A percentile compares a stretch with the other conserved stretches of the same genome.
Evolutionary conservation across 768 basidiomycete genomes (phyloP).

Genomic region (Leccinum rimulosum): DNA sequence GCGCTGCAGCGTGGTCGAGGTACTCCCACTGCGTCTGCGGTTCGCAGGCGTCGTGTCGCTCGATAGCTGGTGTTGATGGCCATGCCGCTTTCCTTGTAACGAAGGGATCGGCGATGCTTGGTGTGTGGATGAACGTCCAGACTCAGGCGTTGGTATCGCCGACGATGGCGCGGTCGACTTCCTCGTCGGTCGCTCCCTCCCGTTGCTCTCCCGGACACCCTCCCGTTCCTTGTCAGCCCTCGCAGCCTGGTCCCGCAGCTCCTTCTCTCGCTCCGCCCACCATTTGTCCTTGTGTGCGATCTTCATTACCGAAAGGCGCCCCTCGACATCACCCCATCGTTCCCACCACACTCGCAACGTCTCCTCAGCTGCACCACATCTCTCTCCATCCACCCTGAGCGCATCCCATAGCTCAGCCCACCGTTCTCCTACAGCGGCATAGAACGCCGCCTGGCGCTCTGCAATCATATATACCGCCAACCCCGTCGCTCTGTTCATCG

Average conservation of each 20-base stretch:
- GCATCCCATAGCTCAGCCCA: conserved; percentile 89
- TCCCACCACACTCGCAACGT: conserved; percentile 70
- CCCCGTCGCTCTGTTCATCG: conserved; percentile 60
- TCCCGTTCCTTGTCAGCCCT: conserved; percentile 20
- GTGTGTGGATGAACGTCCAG: conserved; percentile 25
- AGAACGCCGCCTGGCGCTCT: conserved; percentile 58
- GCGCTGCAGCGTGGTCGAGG: conserved; percentile 22
- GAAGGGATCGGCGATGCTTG: conserved; percentile 23
- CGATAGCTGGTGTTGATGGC: conserved; percentile 32
- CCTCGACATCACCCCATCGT: conserved; percentile 67
- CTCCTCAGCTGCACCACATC: conserved; percentile 64
- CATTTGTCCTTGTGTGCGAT: conserved; percentile 36
- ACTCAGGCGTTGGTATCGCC: conserved; percentile 17
- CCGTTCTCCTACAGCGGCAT: conserved; percentile 52
- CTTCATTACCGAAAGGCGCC: conserved; percentile 39
- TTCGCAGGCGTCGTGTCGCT: conserved; percentile 18
- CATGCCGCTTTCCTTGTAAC: conserved; percentile 20
- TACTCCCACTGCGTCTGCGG: conserved; percentile 31
- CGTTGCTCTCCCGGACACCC: conserved; percentile 6
- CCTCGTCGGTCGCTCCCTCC: conserved; percentile 17
- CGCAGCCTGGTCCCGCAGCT: conserved; percentile 17
- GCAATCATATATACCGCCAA: conserved; percentile 52
- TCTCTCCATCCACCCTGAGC: conserved; percentile 66
- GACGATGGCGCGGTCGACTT: conserved; percentile 18
- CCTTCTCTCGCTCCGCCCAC: conserved; percentile 31